phyloP scores from a whole-genome alignment of 106 monocot species.

The Dendrobium nobile region DNA sequence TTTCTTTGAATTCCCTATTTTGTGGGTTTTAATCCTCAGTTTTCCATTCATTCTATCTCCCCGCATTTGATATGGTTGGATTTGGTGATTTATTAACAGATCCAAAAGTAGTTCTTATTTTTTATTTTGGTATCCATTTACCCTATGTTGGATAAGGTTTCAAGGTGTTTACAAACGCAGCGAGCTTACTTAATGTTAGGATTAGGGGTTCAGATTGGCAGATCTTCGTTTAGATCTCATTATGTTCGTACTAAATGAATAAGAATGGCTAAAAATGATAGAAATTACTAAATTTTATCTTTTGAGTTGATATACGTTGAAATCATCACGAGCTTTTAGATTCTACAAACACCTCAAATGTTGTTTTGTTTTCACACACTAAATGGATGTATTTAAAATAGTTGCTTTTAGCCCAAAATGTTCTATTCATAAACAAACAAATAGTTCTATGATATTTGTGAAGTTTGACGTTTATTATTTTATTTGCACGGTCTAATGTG shows the following conservation, averaged over 20 bases:
- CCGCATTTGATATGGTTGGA: background rate
- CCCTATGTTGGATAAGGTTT: background rate
- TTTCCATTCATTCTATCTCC: background rate
- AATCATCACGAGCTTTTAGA: background rate
- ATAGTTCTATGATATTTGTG: background rate
- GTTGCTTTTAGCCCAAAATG: background rate
- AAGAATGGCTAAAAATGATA: background rate
- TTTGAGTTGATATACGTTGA: background rate
- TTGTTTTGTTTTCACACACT: background rate
- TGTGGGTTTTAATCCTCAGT: background rate
- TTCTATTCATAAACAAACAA: background rate
- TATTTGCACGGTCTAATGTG: background rate
- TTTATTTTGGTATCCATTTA: background rate
- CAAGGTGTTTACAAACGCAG: background rate
- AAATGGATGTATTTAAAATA: background rate
- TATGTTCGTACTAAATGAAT: background rate
- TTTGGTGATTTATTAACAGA: background rate
- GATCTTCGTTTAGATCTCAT: background rate
- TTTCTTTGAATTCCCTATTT: background rate
- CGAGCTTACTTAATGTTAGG: background rate
- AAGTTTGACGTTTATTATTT: background rate
- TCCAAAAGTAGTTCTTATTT: background rate
- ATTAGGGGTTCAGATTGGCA: too few relatives aligned
- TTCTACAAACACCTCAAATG: background rate
- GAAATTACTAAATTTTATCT: background rate